Base-by-base conservation (phyloP, 2,329 filamentous ascomycete species). In the Neophaeococcomyces mojaviensis region DNA sequence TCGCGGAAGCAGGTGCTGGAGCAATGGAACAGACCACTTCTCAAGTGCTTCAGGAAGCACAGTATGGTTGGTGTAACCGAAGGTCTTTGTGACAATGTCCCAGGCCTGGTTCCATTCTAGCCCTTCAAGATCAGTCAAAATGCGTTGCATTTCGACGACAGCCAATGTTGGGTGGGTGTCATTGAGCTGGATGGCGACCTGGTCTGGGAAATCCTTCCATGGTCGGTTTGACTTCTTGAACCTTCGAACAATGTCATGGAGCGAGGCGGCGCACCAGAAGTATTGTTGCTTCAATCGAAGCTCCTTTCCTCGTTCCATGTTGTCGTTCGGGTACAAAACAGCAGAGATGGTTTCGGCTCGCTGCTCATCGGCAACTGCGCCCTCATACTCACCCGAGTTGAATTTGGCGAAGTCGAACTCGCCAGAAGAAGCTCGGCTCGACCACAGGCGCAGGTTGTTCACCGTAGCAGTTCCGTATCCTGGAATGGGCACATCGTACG, bases 371-470 rank as follows among this genome's bases (percentile, higher is more conserved):
- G 86, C 87, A 32, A 98, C 92, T 10, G 92, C 94, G 70, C 86
- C 92, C 70, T 98, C 92, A 63, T 98, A 98, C 59, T 98, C 89
- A 53, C 92, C 92, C 49, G 77, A 92, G 70, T 98, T 98, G 81
- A 98, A 98, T 66, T 97, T 97, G 62, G 96, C 90, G 70, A 98
- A 98, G 70, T 98, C 90, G 55, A 98, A 98, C 67, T 98, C 92
- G 55, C 92, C 92, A 58, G 87, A 90, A 37, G 89, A 89, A 35
- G 92, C 90, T 69, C 96, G 96, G 74, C 88, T 96, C 36, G 88
- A 95, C 92, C 92, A 98, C 32, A 98, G 76, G 50, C 92, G 84
- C 53, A 98, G 75, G 69, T 98, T 98, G 74, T 98, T 98, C 57
- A 89, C 96, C 9, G 89, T 90, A 6, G 80, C 73, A 0, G 92